Evolutionary conservation across 75 land plant genomes (phyloP), one percentile per base, ranked within the genome.

Genomic region (Pseudotsuga menziesii): DNA sequence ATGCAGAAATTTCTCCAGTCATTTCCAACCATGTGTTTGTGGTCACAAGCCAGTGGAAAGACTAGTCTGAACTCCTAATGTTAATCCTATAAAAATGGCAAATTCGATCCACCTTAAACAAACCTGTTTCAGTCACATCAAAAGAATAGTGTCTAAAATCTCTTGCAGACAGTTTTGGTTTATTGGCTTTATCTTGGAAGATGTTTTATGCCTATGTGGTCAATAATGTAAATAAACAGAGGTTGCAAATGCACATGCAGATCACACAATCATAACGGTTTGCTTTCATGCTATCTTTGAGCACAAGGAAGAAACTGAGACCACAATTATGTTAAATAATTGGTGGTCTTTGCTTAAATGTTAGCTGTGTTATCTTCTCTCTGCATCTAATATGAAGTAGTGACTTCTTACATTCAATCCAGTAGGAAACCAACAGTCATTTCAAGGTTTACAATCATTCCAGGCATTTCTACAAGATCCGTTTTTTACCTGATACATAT

Each of bases 401-500:
- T 25, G 29, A 7, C 27, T 1, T 69, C 3, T 69, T 41, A n/a
- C 7, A 41, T 41, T 69, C 52, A 52, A 69, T 48, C 54, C 54
- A 48, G 39, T 8, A 20, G 23, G 41, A 41, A 6, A 12, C 72
- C 3, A 44, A 8, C 12, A 20, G 48, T 39, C 20, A 17, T 20
- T 69, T 20, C 76, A 75, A 56, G 72, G n/a, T 12, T 74, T 29
- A 55, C n/a, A 14, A 2, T 75, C 72, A n/a, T 69, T 69, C n/a
- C 25, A 41, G 39, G 35, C 7, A n/a, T 69, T 11, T 69, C n/a
- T 44, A 69, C 20, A 67, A 35, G 3, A 11, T 60, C 6, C n/a
- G 4, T 60, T 14, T 72, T 82, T 39, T 61, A 94, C 98, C 98
- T 89, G 98, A 89, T 27, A 90, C 80, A 72, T 97, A 95, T 80